phyloP scores from a whole-genome alignment of 108 stramenopile species.

The Cylindrotheca closterium region DNA sequence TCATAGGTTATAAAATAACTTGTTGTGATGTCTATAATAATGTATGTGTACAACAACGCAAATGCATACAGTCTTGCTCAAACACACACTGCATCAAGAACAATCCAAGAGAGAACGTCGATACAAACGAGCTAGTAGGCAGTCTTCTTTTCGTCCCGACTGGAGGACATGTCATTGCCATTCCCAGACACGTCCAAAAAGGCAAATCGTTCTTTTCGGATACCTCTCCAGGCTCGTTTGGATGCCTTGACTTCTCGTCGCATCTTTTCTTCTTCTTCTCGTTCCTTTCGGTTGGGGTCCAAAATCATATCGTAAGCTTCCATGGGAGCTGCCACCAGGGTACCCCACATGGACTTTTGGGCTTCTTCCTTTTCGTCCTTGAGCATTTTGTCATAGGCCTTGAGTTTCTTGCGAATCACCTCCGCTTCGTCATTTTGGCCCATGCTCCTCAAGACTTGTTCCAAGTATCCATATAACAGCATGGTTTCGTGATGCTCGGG shows the following conservation, averaged over 20 bases:
- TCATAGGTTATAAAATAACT: neutral
- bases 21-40: neutral
- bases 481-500: conserved; percentile 81
- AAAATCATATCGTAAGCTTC: conserved; percentile 80
- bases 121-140: no score
- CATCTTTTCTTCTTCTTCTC: conserved; percentile 78
- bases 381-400: conserved; percentile 4
- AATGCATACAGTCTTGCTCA: neutral
- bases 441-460: conserved; percentile 53
- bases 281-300: conserved; percentile 84
- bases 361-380: conserved; percentile 70
- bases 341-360: conserved; percentile 66
- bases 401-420: conserved; percentile 34
- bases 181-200: conserved; percentile 58
- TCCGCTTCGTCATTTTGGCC: conserved; percentile 72
- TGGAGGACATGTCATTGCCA: neutral
- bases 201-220: conserved; percentile 82
- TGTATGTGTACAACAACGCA: neutral
- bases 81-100: no score
- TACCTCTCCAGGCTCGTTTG: conserved; percentile 78
- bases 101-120: no score
- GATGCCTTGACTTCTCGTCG: conserved; percentile 78
- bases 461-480: conserved; percentile 67
- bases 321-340: conserved; percentile 50
- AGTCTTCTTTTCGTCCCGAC: conserved; percentile 27